Evolutionary conservation across 2,329 filamentous ascomycete species (phyloP).

Genomic region (Colletotrichum tabaci): DNA sequence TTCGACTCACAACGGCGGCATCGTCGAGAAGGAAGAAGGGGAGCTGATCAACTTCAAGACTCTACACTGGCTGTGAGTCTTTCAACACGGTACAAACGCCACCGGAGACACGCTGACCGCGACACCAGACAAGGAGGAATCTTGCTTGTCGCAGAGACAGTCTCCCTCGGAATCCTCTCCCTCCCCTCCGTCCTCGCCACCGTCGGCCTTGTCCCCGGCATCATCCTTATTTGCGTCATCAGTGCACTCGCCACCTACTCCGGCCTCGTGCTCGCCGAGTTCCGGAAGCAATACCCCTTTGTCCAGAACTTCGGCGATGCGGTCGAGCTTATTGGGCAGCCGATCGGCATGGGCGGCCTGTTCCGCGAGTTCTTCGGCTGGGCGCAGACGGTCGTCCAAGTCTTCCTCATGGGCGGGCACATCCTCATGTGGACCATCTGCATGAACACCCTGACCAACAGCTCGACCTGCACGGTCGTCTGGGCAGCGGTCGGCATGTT

Average conservation of each 20-base stretch:
- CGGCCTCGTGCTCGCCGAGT: constrained; percentile 72
- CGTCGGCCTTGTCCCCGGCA: constrained; percentile 79
- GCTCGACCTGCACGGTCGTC: constrained; percentile 74
- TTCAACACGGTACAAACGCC: too few relatives aligned
- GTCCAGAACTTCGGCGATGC: constrained; percentile 77
- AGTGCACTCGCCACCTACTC: constrained; percentile 78
- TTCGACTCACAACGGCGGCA: constrained; percentile 9
- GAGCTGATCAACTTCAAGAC: constrained; percentile 55
- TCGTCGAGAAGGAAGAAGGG: constrained; percentile 26
- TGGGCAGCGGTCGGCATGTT: constrained; percentile 73
- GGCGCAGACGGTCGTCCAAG: constrained; percentile 73
- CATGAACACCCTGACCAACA: constrained; percentile 74
- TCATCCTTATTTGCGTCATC: constrained; percentile 79
- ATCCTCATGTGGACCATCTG: constrained; percentile 78
- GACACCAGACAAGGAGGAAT: constrained; percentile 59
- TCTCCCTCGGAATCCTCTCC: constrained; percentile 71
- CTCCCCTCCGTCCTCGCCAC: constrained; percentile 83
- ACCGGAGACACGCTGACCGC: neutral
- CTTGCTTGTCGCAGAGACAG: constrained; percentile 61
- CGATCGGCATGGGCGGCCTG: constrained; percentile 63
- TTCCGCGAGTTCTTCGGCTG: constrained; percentile 73
- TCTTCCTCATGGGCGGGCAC: constrained; percentile 80
- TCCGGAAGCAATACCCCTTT: constrained; percentile 79
- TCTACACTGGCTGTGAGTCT: constrained; percentile 55
- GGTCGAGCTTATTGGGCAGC: constrained; percentile 67